phyloP scores from a whole-genome alignment of 305 asterid genomes.

The Solanum chacoense region DNA sequence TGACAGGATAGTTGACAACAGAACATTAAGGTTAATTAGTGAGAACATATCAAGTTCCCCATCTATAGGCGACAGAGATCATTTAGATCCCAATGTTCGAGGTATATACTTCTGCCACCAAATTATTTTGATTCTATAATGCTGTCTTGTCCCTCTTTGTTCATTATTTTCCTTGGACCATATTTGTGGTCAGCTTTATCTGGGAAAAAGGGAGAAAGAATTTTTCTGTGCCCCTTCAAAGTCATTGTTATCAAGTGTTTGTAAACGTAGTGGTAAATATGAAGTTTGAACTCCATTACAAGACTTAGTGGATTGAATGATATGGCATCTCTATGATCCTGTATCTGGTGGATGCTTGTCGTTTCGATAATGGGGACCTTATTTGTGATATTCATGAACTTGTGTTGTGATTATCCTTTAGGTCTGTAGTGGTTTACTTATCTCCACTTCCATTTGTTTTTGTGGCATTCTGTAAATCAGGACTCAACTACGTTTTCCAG shows the following conservation, averaged over 20 bases:
- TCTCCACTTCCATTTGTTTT: neutral
- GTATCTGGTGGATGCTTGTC: neutral
- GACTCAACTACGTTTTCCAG: neutral
- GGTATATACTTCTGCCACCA: slow-evolving; percentile 37
- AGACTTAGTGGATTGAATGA: neutral
- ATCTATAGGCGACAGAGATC: slow-evolving; percentile 53
- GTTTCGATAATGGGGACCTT: neutral
- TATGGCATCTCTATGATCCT: neutral
- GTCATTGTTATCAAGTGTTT: neutral
- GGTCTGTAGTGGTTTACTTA: neutral
- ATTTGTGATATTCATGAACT: neutral
- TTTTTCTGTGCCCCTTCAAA: neutral
- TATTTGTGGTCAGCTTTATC: neutral
- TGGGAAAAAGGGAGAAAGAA: neutral
- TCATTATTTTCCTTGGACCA: neutral
- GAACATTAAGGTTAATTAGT: slow-evolving; percentile 79
- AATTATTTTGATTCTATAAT: neutral
- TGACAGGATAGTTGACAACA: slow-evolving; percentile 84
- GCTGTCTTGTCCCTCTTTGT: neutral
- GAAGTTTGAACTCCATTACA: neutral
- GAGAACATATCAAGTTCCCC: slow-evolving; percentile 56
- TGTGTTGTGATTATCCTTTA: neutral
- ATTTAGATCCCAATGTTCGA: slow-evolving; percentile 65
- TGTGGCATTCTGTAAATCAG: neutral
- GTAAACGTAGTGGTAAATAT: neutral